These are phyloP conservation scores for Pisolithus orientalis DNA, from an alignment of 768 basidiomycete genomes.

Conservation along the genomic window DNA sequence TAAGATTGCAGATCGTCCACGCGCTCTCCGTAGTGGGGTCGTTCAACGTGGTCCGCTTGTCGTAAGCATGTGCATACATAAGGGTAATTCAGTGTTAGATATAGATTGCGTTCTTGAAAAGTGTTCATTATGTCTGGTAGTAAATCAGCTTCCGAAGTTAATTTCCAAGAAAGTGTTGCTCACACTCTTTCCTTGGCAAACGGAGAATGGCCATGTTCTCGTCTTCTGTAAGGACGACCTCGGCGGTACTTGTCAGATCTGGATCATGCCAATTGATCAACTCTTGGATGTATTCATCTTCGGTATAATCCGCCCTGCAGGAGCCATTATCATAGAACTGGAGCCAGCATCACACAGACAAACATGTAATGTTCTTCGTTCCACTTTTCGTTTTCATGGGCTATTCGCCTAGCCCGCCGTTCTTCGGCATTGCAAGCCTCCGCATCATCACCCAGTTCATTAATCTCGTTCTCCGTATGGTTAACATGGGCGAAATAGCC, in stretches of 20 bases:
- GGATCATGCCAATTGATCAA: conserved; percentile 65
- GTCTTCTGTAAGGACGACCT: conserved; percentile 58
- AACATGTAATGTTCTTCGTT: conserved; percentile 84
- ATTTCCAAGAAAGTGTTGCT: conserved; percentile 8
- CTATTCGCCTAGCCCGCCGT: conserved; percentile 46
- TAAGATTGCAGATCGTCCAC: conserved; percentile 74
- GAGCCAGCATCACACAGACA: conserved; percentile 17
- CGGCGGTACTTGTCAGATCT: conserved; percentile 26
- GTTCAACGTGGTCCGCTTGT: conserved; percentile 66
- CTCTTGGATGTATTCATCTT: conserved; percentile 70
- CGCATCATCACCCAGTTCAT: conserved; percentile 65
- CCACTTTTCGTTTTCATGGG: conserved; percentile 72
- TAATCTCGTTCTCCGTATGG: conserved; percentile 77
- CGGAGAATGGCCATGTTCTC: conserved; percentile 63
- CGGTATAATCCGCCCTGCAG: conserved; percentile 74
- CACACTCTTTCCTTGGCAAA: conserved; percentile 49
- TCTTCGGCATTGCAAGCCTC: conserved; percentile 49
- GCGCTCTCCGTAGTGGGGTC: conserved; percentile 87
- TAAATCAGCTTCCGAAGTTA: not conserved
- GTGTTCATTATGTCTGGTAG: conserved; percentile 55
- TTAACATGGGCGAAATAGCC: conserved; percentile 70
- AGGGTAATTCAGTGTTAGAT: conserved; percentile 63
- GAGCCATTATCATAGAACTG: conserved; percentile 2
- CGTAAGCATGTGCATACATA: conserved; percentile 79
- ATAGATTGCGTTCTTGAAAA: conserved; percentile 52